Conservation (phyloP, 176 grass and related monocot genomes). For the Phragmites australis region DNA sequence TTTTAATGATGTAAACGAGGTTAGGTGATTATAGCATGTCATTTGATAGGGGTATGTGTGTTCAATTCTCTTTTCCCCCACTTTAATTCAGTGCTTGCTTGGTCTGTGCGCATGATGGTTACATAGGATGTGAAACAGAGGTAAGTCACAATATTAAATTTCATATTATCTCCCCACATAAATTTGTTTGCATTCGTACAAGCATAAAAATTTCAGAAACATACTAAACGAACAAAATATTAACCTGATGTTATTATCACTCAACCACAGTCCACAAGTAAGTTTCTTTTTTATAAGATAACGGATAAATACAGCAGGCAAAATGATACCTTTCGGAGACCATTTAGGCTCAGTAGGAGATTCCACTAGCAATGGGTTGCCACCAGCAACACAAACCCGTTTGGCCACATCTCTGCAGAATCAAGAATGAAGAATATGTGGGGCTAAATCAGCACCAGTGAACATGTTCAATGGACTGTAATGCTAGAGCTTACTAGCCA, state of each 20-base stretch:
- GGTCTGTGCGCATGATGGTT: background rate
- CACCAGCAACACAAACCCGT: slow-evolving; percentile 73
- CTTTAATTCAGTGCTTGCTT: background rate
- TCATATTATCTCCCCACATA: background rate
- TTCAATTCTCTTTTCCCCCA: background rate
- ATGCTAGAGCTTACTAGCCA: background rate
- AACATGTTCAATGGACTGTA: background rate
- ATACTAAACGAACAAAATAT: background rate
- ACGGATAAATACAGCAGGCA: slow-evolving; percentile 1
- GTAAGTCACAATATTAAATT: background rate
- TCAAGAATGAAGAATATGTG: slow-evolving; percentile 22
- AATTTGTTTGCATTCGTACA: background rate
- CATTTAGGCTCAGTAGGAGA: slow-evolving; percentile 98
- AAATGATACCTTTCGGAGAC: slow-evolving; percentile 76
- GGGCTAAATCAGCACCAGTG: slow-evolving; percentile 13
- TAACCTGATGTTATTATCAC: background rate
- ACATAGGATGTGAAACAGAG: too few relatives aligned
- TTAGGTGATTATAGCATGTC: background rate
- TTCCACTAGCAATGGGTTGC: slow-evolving; percentile 66
- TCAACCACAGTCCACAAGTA: background rate
- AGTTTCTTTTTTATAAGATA: background rate
- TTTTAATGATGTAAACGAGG: background rate
- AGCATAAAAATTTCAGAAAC: background rate
- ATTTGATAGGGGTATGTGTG: background rate
- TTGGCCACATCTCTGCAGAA: slow-evolving; percentile 69